Base-by-base conservation (phyloP, 257 asterid genomes). In the Apocynum venetum region DNA sequence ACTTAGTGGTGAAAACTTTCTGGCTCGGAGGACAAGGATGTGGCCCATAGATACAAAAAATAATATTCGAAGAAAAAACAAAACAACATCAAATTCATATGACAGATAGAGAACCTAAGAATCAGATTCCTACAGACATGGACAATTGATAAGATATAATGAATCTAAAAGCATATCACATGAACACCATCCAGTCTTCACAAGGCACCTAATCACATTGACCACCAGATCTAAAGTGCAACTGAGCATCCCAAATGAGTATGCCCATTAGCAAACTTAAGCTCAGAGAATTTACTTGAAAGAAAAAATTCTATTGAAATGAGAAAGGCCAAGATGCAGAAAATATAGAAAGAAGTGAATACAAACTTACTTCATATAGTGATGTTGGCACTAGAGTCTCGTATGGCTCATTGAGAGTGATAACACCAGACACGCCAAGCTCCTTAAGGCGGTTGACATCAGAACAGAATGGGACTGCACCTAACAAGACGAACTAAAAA, bases 391-490 rank as follows among this genome's bases (percentile, higher is more conserved):
- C 89, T 80, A 89, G 80, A 51, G 93, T 87, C 83, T 89, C 93
- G 78, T 89, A 87, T 35, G 93, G 86, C 84, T 87, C 93, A 70
- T 89, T 89, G 64, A 89, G 81, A 55, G 93, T 87, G 77, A 89
- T 80, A 46, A 89, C 93, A 19, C 87, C 91, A 65, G 85, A 75
- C 57, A 89, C 86, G 67, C 93, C 93, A 73, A 87, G 85, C 77
- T 79, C 86, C 84, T 81, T 87, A 60, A 89, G 82, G 75, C 84
- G 74, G 59, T 61, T 59, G 52, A 89, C 87, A 78, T 89, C 93
- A 75, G 93, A 89, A 68, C 86, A 88, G 81, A 89, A 89, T 40
- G 93, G 93, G 59, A 87, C 85, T 80, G 93, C 93, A 73, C 93
- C 93, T 80, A 89, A 43, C 81, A 89, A 82, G 47, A 89, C 88